Conservation (phyloP, 768 basidiomycete genomes). For the Psilocybe sp. region DNA sequence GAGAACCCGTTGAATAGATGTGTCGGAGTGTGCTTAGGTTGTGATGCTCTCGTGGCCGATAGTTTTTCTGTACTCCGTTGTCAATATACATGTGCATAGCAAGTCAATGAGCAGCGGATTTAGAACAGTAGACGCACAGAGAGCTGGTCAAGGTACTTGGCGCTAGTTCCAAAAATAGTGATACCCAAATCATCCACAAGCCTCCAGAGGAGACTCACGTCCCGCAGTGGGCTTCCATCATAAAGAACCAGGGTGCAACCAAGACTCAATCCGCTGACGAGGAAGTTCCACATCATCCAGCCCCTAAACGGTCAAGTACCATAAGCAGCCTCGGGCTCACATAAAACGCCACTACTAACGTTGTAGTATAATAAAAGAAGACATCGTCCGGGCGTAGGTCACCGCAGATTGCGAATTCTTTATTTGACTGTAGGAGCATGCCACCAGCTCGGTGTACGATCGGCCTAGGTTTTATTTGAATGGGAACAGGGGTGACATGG, state of each 20-base stretch:
- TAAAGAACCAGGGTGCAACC: slow-evolving; percentile 76
- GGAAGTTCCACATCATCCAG: slow-evolving; percentile 94
- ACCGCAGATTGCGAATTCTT: slow-evolving; percentile 68
- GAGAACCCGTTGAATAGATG: slow-evolving; percentile 81
- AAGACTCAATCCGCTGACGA: slow-evolving; percentile 59
- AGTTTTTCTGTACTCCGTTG: slow-evolving; percentile 49
- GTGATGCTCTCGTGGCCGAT: slow-evolving; percentile 66
- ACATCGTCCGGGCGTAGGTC: slow-evolving; percentile 66
- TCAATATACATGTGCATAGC: slow-evolving; percentile 6
- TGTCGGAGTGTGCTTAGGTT: slow-evolving; percentile 56
- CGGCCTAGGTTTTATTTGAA: slow-evolving; percentile 40
- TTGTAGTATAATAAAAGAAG: slow-evolving; percentile 83
- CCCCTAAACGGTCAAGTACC: slow-evolving; percentile 40
- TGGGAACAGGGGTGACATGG: slow-evolving; percentile 4
- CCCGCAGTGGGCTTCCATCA: slow-evolving; percentile 76
- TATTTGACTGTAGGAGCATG: slow-evolving; percentile 71
- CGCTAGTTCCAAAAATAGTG: slow-evolving; percentile 79
- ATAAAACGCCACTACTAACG: slow-evolving; percentile 39
- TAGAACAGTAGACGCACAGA: slow-evolving; percentile 42
- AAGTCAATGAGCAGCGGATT: slow-evolving; percentile 2
- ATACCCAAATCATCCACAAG: slow-evolving; percentile 68
- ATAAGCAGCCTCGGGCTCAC: slow-evolving; percentile 5
- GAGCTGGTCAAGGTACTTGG: slow-evolving; percentile 79
- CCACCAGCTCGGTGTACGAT: slow-evolving; percentile 80
- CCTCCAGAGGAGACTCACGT: slow-evolving; percentile 64